A percentile compares a stretch with the other conserved stretches of the same genome.
Evolutionary conservation across 129 eudicot species (phyloP).

Genomic region (Logfia minima): DNA sequence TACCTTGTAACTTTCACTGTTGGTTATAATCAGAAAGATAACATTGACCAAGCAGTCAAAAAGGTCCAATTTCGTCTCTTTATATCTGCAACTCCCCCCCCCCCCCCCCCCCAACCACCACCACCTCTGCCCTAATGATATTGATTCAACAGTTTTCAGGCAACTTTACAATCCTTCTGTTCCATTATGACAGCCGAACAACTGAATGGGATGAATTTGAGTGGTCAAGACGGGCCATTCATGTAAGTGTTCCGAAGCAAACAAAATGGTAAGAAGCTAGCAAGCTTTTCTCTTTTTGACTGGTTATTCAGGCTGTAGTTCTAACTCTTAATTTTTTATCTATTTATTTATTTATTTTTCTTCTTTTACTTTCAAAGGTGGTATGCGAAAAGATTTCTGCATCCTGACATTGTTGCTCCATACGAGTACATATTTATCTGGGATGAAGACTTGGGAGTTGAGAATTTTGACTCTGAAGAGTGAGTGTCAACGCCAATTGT

Average conservation of each 20-base stretch:
- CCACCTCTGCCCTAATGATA: constrained; percentile 10
- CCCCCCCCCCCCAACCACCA: no score
- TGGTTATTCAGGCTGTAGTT: constrained; percentile 5
- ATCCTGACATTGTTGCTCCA: constrained; percentile 89
- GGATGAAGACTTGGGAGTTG: constrained; percentile 99
- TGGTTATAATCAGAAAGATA: constrained; percentile 72
- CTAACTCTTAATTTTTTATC: constrained; percentile 9
- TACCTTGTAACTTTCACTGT: constrained; percentile 90
- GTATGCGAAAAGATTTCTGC: constrained; percentile 93
- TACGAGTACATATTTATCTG: constrained; percentile 87
- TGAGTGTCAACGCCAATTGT: constrained; percentile 32
- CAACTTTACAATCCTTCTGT: constrained; percentile 76
- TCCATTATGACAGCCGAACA: constrained; percentile 84
- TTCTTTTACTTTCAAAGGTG: constrained; percentile 54
- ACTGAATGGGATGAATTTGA: constrained; percentile 90
- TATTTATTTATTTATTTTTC: not conserved
- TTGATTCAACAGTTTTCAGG: constrained; percentile 63
- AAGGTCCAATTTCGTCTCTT: constrained; percentile 47
- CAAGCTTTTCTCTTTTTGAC: not conserved
- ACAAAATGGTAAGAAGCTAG: constrained; percentile 68
- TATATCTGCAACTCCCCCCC: not conserved
- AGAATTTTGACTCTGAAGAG: constrained; percentile 90
- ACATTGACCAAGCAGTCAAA: constrained; percentile 70
- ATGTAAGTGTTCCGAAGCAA: constrained; percentile 73
- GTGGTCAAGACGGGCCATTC: constrained; percentile 91